Evolutionary conservation across 345 rosid genomes (phyloP), one percentile per base, ranked within the genome.

Genomic region (Cardamine occulta): DNA sequence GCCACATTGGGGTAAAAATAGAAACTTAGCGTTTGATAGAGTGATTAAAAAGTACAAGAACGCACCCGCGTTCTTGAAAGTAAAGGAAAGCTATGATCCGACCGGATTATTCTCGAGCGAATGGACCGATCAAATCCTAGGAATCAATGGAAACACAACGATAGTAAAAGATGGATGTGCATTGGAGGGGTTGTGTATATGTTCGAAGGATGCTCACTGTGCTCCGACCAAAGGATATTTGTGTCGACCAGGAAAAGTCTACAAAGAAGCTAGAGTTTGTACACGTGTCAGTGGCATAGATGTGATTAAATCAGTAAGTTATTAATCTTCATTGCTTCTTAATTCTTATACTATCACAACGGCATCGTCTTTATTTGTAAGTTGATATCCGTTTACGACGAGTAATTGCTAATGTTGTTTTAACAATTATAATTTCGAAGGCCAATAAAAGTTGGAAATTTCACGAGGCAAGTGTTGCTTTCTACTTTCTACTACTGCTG

Each of bases 1-100:
- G 65, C 97, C 98, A 0, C 97, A 93, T 2, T 91, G 94, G 97
- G 97, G 96, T 12, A 93, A 93, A 73, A 93, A 93, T 17, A 64
- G 96, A 47, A 89, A 89, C 72, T 2, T 87, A 2, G 93, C 82
- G 0, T 91, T 91, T 32, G 77, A 61, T 54, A 87, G 87, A 5
- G 94, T 78, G 9, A 66, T 88, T 10, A 59, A 52, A 40, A 93
- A 82, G 58, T 93, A 89, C 18, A 81, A 76, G 9, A 84, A 81
- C 1, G 86, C 82, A 0, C 18, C 26, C 0, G 61, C 83, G 1
- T 91, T 89, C 61, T 74, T 89, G 74, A 81, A 79, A 77, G 79
- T 89, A 4, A 91, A 82, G 65, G 80, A 86, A 7, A 40, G 0
- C 12, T 93, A 80, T 59, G 98, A 93, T 80, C 91, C 93, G 1